phyloP scores from a whole-genome alignment of 495 filamentous ascomycete species.

The Cudoniella acicularis region DNA sequence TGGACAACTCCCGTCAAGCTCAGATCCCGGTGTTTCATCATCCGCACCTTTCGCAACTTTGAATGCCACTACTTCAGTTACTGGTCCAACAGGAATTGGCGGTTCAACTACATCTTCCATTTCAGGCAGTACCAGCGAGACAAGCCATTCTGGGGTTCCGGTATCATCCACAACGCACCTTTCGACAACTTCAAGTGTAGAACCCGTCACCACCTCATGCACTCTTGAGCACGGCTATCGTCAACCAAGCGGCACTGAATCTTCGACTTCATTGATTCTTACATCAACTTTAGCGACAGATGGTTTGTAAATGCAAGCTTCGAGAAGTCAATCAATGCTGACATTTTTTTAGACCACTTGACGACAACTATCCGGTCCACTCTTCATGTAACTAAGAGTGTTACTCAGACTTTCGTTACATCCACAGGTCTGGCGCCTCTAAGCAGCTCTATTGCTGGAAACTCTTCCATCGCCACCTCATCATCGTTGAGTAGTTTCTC shows the following conservation, averaged over 20 bases:
- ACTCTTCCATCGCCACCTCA: background rate
- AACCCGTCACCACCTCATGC: background rate
- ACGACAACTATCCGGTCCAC: background rate
- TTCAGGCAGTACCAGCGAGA: no score
- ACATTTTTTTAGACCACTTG: background rate
- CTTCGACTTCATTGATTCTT: background rate
- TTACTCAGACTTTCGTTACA: background rate
- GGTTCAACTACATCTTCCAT: background rate
- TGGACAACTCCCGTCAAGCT: background rate
- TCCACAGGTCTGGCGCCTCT: background rate
- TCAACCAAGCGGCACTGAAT: background rate
- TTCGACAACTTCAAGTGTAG: no score
- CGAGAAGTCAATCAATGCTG: no score
- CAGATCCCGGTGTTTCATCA: background rate
- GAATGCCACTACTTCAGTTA: background rate
- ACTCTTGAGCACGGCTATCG: background rate
- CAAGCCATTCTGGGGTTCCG: no score
- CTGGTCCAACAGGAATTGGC: constrained; percentile 1
- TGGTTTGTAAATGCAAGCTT: no score
- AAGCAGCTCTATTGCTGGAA: background rate
- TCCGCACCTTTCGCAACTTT: background rate
- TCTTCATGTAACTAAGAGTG: background rate
- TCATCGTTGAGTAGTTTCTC: background rate
- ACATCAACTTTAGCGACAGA: background rate
- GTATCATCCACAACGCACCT: no score